A percentile compares a stretch with the other conserved stretches of the same genome.
These are phyloP conservation scores for Cyclocybe cylindracea DNA, from an alignment of 768 basidiomycete species.

Conservation along the genomic window DNA sequence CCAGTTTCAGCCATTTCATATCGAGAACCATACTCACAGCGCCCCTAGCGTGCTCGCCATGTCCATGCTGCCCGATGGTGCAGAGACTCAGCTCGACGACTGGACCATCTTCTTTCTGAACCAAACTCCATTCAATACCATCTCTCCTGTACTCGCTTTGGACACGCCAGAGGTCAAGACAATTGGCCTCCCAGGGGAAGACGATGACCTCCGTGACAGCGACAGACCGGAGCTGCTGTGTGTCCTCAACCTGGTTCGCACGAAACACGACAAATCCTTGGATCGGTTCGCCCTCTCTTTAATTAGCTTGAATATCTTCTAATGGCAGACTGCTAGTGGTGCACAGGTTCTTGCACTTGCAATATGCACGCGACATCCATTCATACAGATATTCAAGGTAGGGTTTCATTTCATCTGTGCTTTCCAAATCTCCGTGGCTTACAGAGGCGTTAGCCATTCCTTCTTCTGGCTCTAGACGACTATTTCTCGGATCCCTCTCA, in stretches of 20 bases:
- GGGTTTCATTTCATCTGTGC: constrained; percentile 10
- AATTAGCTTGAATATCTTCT: not conserved
- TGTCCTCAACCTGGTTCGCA: constrained; percentile 88
- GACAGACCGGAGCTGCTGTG: constrained; percentile 67
- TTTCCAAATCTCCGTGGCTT: not conserved
- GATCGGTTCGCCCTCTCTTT: constrained; percentile 51
- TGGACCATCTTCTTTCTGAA: constrained; percentile 99
- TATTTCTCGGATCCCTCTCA: constrained; percentile 90
- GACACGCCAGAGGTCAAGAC: constrained; percentile 52
- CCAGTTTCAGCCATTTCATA: not conserved
- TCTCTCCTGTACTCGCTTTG: constrained; percentile 77
- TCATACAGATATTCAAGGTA: constrained; percentile 95
- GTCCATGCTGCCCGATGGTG: constrained; percentile 98
- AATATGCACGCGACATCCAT: constrained; percentile 90
- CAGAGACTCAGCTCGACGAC: constrained; percentile 91
- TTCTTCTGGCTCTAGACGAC: constrained; percentile 92
- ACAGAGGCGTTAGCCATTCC: constrained; percentile 64
- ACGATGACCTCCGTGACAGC: constrained; percentile 17
- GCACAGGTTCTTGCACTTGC: constrained; percentile 94
- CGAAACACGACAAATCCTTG: constrained; percentile 84
- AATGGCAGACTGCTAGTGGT: constrained; percentile 53
- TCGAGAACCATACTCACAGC: constrained; percentile 10
- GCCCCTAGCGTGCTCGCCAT: constrained; percentile 81
- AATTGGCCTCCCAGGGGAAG: constrained; percentile 36
- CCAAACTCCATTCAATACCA: constrained; percentile 87